phyloP scores from a whole-genome alignment of 129 eudicot genomes.

The Rutidosis leptorrhynchoides region DNA sequence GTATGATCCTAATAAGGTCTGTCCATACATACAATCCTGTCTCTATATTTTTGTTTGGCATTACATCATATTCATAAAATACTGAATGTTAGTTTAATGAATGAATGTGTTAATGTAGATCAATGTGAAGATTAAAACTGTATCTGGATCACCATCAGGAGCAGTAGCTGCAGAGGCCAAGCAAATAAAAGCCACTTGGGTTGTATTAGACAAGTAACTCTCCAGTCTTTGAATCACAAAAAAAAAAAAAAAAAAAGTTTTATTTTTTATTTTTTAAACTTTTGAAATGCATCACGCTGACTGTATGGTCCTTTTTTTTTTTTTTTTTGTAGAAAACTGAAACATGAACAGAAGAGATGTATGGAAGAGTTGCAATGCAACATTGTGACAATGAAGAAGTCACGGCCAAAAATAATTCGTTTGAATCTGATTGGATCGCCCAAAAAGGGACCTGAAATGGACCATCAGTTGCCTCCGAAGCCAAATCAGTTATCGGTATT shows the following conservation, averaged over 20 bases:
- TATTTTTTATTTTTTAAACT: background rate
- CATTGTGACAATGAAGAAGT: slow-evolving; percentile 71
- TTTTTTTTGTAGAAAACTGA: slow-evolving; percentile 65
- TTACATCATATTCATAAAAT: slow-evolving; percentile 18
- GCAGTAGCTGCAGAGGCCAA: slow-evolving; percentile 82
- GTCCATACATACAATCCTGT: slow-evolving; percentile 19
- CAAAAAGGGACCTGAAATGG: slow-evolving; percentile 41
- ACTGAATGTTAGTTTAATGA: slow-evolving; percentile 11
- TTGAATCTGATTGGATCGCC: slow-evolving; percentile 75
- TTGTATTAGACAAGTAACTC: slow-evolving; percentile 84
- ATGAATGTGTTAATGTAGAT: slow-evolving; percentile 44
- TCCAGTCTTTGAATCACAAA: background rate
- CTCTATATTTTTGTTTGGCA: background rate
- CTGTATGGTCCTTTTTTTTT: background rate
- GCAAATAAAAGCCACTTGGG: slow-evolving; percentile 80
- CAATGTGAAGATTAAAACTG: slow-evolving; percentile 88
- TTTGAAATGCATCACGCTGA: background rate
- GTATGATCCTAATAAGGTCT: slow-evolving; percentile 91
- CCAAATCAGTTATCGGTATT: slow-evolving; percentile 35
- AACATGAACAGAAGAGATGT: slow-evolving; percentile 72
- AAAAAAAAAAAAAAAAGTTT: no score
- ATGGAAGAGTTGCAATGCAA: slow-evolving; percentile 98
- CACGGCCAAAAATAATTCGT: slow-evolving; percentile 80
- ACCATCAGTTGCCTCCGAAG: slow-evolving; percentile 22
- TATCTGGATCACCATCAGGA: slow-evolving; percentile 74